These are phyloP conservation scores for Hymenoscyphus albidus DNA, from an alignment of 2,329 filamentous ascomycete species.

Conservation along the genomic window DNA sequence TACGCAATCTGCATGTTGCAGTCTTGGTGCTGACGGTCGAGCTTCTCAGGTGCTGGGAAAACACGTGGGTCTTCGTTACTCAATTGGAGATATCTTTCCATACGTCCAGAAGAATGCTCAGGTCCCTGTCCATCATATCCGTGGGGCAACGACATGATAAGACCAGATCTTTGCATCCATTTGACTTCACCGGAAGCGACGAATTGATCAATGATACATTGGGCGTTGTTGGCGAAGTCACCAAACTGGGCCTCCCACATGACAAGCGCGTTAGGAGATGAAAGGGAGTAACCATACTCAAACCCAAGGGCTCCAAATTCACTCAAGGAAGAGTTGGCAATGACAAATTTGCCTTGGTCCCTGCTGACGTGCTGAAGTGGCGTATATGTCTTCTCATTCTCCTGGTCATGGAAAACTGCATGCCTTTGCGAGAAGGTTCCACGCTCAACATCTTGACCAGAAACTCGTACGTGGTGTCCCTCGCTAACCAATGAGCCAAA, in stretches of 20 bases:
- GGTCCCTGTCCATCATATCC: conserved; percentile 98
- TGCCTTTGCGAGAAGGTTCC: conserved; percentile 99
- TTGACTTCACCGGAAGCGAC: conserved; percentile 96
- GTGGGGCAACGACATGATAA: conserved; percentile 94
- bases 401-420: conserved; percentile 95
- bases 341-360: conserved; percentile 92
- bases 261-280: conserved; percentile 92
- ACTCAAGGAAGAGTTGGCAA: conserved; percentile 87
- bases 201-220: conserved; percentile 99
- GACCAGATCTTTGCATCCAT: conserved; percentile 96
- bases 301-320: conserved; percentile 78
- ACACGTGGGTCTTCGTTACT: conserved; percentile 95
- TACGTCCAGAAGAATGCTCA: conserved; percentile 94
- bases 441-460: conserved; percentile 98
- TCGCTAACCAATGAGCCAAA: conserved; percentile 89
- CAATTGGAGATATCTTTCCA: conserved; percentile 95
- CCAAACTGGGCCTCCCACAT: conserved; percentile 99
- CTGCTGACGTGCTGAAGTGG: conserved; percentile 85
- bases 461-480: conserved; percentile 95
- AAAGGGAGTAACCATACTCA: conserved; percentile 97
- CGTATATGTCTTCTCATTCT: conserved; percentile 87
- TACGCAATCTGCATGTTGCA: conserved; percentile 99
- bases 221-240: conserved; percentile 99
- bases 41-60: conserved; percentile 83
- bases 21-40: conserved; percentile 96